These are phyloP conservation scores for Fusarium sp. DNA, from an alignment of 2,329 filamentous ascomycete species.

Conservation along the genomic window DNA sequence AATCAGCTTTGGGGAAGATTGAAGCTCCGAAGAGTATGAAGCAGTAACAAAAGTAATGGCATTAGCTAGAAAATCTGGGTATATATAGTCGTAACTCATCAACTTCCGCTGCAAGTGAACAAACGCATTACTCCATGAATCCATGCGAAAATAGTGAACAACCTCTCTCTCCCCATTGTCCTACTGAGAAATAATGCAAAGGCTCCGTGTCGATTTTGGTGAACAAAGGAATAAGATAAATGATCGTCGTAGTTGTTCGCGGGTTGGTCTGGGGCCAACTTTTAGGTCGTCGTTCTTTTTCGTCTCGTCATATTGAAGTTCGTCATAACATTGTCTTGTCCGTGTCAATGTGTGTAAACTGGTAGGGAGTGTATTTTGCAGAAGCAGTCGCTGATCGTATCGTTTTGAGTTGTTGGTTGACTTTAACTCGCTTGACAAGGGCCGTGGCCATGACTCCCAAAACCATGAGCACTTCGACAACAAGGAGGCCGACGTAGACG, in stretches of 20 bases:
- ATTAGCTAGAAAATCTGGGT: slow-evolving; percentile 39
- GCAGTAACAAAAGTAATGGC: slow-evolving; percentile 6
- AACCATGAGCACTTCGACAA: slow-evolving; percentile 61
- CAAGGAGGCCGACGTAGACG: slow-evolving; percentile 63
- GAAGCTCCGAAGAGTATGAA: background rate
- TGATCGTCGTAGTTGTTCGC: slow-evolving; percentile 22
- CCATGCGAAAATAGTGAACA: slow-evolving; percentile 26
- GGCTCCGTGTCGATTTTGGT: slow-evolving; percentile 1
- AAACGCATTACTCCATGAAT: slow-evolving; percentile 29
- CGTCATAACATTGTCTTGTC: slow-evolving; percentile 31
- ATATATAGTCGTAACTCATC: slow-evolving; percentile 44
- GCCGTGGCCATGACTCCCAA: slow-evolving; percentile 54
- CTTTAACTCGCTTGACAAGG: slow-evolving; percentile 48
- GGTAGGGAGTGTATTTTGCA: slow-evolving; percentile 19
- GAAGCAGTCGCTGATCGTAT: slow-evolving; percentile 19
- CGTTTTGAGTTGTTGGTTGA: slow-evolving; percentile 31
- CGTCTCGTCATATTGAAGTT: background rate
- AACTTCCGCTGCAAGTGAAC: slow-evolving; percentile 34
- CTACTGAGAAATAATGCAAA: slow-evolving; percentile 1
- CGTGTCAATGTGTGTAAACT: slow-evolving; percentile 19
- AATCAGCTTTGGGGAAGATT: background rate
- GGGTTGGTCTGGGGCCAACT: slow-evolving; percentile 9
- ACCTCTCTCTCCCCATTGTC: slow-evolving; percentile 5
- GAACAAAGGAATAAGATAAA: slow-evolving; percentile 40
- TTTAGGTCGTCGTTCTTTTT: background rate